phyloP scores from a whole-genome alignment of 139 green algal species.

The Picochlorum costavermella region DNA sequence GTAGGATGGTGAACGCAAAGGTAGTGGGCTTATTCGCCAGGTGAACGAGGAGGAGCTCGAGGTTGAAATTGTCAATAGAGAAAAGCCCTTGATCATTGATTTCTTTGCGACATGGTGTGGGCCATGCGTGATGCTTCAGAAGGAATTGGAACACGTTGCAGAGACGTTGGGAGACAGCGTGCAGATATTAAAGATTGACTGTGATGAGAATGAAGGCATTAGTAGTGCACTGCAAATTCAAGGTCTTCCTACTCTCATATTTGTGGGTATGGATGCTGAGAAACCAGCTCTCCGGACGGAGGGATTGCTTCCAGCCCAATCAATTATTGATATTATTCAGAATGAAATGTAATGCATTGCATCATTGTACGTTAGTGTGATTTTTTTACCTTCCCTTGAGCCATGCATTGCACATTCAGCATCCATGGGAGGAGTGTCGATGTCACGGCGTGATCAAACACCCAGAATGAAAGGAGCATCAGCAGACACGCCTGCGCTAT shows the following conservation, averaged over 20 bases:
- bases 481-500: no score
- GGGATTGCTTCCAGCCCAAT: slow-evolving; percentile 66
- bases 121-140: slow-evolving; percentile 61
- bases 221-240: slow-evolving; percentile 69
- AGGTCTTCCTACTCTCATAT: slow-evolving; percentile 89
- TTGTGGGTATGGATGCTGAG: slow-evolving; percentile 69
- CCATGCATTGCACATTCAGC: neutral
- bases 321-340: slow-evolving; percentile 13
- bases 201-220: slow-evolving; percentile 82
- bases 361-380: neutral
- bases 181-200: slow-evolving; percentile 86
- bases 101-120: slow-evolving; percentile 90
- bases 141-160: slow-evolving; percentile 71
- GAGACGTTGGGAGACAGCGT: slow-evolving; percentile 60
- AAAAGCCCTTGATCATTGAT: slow-evolving; percentile 79
- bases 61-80: slow-evolving; percentile 55
- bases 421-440: no score
- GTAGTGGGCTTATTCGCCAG: neutral
- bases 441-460: no score
- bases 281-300: slow-evolving; percentile 89
- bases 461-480: no score
- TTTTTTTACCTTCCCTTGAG: neutral
- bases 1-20: no score
- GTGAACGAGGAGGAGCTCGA: slow-evolving; percentile 77
- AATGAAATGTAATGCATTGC: slow-evolving; percentile 1